These are phyloP conservation scores for Oryza longistaminata DNA, from an alignment of 176 grass and related monocot species.

Conservation along the genomic window DNA sequence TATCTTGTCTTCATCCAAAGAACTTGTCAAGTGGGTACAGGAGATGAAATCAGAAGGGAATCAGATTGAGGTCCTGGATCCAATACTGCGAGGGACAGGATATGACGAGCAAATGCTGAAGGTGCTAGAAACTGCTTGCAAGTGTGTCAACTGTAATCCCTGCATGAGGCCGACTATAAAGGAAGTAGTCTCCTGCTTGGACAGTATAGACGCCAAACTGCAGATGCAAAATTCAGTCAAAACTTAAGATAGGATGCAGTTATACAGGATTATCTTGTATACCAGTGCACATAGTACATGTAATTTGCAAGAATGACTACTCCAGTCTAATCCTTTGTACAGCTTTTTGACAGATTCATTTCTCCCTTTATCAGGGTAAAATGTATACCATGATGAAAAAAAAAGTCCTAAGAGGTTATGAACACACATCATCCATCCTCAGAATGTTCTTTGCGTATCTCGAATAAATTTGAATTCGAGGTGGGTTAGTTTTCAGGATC, in stretches of 20 bases:
- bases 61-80: constrained; percentile 54
- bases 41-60: constrained; percentile 52
- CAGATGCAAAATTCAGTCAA: constrained; percentile 18
- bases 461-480: not conserved
- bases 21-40: constrained; percentile 57
- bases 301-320: not conserved
- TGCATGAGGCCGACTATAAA: constrained; percentile 49
- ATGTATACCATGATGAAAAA: not conserved
- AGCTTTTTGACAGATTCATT: not conserved
- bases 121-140: constrained; percentile 58
- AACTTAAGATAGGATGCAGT: not conserved
- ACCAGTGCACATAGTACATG: not conserved
- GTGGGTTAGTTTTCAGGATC: not conserved
- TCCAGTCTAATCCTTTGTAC: not conserved
- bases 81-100: constrained; percentile 31
- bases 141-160: constrained; percentile 54
- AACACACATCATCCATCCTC: not conserved
- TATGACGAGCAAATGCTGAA: constrained; percentile 62
- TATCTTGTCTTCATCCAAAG: constrained; percentile 43
- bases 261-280: constrained; percentile 9
- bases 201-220: constrained; percentile 34
- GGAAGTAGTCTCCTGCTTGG: constrained; percentile 48
- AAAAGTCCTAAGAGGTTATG: not conserved
- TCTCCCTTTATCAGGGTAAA: not conserved
- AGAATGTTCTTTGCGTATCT: not conserved